Conservation (phyloP, 352 stramenopile species). For the Globisporangium paroecandrum region DNA sequence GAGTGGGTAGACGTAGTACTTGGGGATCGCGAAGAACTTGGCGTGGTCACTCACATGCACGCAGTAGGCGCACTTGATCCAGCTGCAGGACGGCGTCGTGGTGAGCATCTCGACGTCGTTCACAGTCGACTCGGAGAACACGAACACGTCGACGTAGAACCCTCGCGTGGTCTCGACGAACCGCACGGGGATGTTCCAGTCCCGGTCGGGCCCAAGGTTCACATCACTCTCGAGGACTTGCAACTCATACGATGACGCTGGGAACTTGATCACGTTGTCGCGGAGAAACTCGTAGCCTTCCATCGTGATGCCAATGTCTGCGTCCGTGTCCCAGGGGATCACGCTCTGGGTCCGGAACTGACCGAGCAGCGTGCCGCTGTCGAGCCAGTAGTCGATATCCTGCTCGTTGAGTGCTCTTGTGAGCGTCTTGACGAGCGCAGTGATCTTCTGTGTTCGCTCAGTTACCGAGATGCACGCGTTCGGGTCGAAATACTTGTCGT, state of each 20-base stretch:
- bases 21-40: conserved; percentile 35
- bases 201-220: conserved; percentile 29
- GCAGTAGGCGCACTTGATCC: conserved; percentile 48
- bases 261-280: conserved; percentile 23
- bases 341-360: conserved; percentile 49
- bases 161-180: conserved; percentile 53
- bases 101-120: conserved; percentile 35
- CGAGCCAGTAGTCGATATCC: conserved; percentile 63
- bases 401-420: conserved; percentile 33
- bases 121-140: conserved; percentile 38
- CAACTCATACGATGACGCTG: conserved; percentile 33
- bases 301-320: conserved; percentile 49
- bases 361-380: conserved; percentile 58
- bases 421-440: conserved; percentile 37
- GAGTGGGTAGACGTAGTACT: conserved; percentile 47
- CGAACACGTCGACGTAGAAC: conserved; percentile 69
- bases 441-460: conserved; percentile 38
- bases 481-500: conserved; percentile 30
- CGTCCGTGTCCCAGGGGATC: conserved; percentile 52
- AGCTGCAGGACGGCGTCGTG: conserved; percentile 35
- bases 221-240: conserved; percentile 46
- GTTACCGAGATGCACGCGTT: conserved; percentile 34
- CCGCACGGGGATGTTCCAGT: conserved; percentile 52
- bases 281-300: conserved; percentile 40
- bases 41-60: conserved; percentile 25